Conservation (phyloP, 257 asterid species). For the Solanum pinnatisectum region DNA sequence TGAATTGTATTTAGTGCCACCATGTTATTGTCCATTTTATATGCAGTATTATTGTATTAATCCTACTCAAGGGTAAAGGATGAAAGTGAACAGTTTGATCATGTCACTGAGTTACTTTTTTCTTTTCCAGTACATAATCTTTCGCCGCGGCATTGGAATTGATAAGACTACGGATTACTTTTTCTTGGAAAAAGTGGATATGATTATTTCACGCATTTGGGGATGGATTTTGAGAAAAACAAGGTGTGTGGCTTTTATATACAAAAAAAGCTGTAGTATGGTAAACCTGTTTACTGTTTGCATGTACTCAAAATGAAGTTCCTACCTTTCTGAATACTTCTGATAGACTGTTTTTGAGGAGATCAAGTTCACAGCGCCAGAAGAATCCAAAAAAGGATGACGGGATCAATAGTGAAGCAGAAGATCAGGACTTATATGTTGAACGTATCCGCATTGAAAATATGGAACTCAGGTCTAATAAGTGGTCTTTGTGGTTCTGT, state of each 20-base stretch:
- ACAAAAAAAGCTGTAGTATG: background rate
- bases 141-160: conserved; percentile 94
- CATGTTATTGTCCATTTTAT: background rate
- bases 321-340: background rate
- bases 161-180: conserved; percentile 82
- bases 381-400: conserved; percentile 44
- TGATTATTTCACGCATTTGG: conserved; percentile 69
- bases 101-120: conserved; percentile 13
- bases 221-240: conserved; percentile 69
- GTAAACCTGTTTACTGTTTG: background rate
- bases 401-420: conserved; percentile 31
- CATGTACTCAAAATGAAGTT: background rate
- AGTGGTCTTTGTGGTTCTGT: background rate
- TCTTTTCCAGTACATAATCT: conserved; percentile 62
- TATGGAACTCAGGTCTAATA: conserved; percentile 68
- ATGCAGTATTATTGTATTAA: background rate
- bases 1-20: background rate
- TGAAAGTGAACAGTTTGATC: conserved; percentile 6
- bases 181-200: conserved; percentile 93
- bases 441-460: conserved; percentile 91
- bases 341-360: conserved; percentile 50
- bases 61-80: background rate
- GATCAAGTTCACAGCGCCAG: conserved; percentile 26
- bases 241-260: conserved; percentile 46
- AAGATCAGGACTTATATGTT: conserved; percentile 47